phyloP scores from a whole-genome alignment of 2,329 filamentous ascomycete species.

The Fusarium buharicum region DNA sequence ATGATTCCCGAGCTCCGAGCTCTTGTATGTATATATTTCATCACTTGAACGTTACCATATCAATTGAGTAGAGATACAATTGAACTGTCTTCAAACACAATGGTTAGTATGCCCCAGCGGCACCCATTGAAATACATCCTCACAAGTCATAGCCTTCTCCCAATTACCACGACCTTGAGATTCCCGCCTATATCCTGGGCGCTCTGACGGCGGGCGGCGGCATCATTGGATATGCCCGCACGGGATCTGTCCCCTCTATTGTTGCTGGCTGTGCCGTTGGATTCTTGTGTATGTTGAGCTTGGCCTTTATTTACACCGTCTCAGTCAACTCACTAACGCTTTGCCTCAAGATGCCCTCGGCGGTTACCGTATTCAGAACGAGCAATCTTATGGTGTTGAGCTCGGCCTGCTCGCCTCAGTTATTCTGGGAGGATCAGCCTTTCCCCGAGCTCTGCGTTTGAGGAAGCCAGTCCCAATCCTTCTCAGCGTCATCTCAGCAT shows the following conservation, averaged over 20 bases:
- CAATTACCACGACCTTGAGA: slow-evolving; percentile 49
- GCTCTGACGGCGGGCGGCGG: slow-evolving; percentile 87
- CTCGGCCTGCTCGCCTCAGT: slow-evolving; percentile 87
- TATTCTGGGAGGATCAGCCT: slow-evolving; percentile 83
- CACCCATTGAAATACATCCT: neutral
- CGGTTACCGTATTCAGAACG: slow-evolving; percentile 80
- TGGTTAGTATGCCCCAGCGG: slow-evolving; percentile 10
- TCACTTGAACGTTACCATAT: neutral
- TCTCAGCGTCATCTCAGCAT: slow-evolving; percentile 80
- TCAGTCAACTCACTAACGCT: neutral
- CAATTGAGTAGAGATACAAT: neutral
- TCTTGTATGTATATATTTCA: slow-evolving; percentile 2
- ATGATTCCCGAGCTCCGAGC: slow-evolving; percentile 16
- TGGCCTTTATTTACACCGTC: neutral
- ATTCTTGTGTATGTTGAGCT: slow-evolving; percentile 61
- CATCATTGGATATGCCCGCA: slow-evolving; percentile 84
- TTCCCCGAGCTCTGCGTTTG: slow-evolving; percentile 85
- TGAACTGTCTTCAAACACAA: neutral
- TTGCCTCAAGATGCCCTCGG: slow-evolving; percentile 74
- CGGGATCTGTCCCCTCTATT: slow-evolving; percentile 86
- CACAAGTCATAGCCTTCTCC: slow-evolving; percentile 13
- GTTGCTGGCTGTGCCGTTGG: slow-evolving; percentile 87
- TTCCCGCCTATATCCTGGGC: slow-evolving; percentile 81
- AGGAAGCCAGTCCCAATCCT: slow-evolving; percentile 86
- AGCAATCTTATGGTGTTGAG: slow-evolving; percentile 84